phyloP scores from a whole-genome alignment of 2,329 filamentous ascomycete genomes.

The Beauveria sp. region DNA sequence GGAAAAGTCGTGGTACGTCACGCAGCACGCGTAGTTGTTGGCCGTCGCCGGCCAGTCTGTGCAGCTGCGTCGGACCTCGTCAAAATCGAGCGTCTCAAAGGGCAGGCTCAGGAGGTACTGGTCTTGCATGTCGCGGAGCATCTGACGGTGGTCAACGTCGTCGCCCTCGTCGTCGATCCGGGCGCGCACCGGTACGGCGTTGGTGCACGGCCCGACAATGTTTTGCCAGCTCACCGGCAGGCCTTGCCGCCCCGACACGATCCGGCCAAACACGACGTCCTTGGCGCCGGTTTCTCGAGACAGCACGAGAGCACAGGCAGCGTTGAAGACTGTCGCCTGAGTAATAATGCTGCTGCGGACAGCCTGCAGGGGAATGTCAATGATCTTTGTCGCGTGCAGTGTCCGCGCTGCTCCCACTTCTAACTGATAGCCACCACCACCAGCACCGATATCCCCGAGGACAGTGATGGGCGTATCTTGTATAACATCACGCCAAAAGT shows the following conservation, averaged over 20 bases:
- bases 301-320: conserved; percentile 11
- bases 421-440: background rate
- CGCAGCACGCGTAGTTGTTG: background rate
- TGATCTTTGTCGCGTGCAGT: background rate
- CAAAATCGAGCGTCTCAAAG: background rate
- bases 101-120: background rate
- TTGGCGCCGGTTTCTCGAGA: background rate
- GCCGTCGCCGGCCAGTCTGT: background rate
- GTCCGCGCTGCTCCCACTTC: background rate
- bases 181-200: background rate
- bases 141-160: background rate
- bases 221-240: conserved; percentile 12
- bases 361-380: conserved; percentile 5
- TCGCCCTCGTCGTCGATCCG: background rate
- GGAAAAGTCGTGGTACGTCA: background rate
- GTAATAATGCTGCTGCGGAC: conserved; percentile 11
- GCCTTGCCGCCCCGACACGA: conserved; percentile 16
- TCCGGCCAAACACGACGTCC: conserved; percentile 16
- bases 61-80: background rate
- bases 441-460: background rate
- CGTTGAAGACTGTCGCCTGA: conserved; percentile 12
- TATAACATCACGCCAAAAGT: background rate
- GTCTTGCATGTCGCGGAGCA: background rate
- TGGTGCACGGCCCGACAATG: conserved; percentile 14
- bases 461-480: background rate